Evolutionary conservation across 306 rosid genomes (phyloP).

Genomic region (Abrus pulchellus): DNA sequence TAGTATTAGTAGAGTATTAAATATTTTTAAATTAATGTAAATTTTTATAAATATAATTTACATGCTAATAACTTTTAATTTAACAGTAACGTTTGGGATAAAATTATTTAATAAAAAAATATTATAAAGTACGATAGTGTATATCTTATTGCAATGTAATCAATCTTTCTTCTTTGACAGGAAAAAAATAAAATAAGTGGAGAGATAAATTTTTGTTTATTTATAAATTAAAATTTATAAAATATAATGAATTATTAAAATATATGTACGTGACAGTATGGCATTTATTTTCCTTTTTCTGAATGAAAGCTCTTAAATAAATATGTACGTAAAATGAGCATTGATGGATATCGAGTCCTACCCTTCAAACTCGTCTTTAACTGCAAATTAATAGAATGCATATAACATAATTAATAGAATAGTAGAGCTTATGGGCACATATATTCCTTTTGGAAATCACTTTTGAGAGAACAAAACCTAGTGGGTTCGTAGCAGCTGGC

Average conservation of each 20-base stretch:
- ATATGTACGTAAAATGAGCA: background rate
- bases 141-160: too few relatives aligned
- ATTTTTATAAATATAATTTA: too few relatives aligned
- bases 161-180: too few relatives aligned
- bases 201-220: background rate
- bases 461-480: conserved; percentile 65
- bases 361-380: background rate
- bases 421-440: conserved; percentile 50
- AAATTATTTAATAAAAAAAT: too few relatives aligned
- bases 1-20: too few relatives aligned
- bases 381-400: background rate
- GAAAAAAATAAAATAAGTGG: background rate
- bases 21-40: too few relatives aligned
- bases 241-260: too few relatives aligned
- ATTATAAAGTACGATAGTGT: too few relatives aligned
- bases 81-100: too few relatives aligned
- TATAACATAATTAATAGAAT: conserved; percentile 10
- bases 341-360: background rate
- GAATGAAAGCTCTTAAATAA: background rate
- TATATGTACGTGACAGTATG: too few relatives aligned
- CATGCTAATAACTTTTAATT: too few relatives aligned
- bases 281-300: background rate
- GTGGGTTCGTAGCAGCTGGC: conserved; percentile 76
- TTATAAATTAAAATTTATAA: too few relatives aligned
- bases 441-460: conserved; percentile 50